Conservation (phyloP, 345 rosid species). For the Boechera stricta region DNA sequence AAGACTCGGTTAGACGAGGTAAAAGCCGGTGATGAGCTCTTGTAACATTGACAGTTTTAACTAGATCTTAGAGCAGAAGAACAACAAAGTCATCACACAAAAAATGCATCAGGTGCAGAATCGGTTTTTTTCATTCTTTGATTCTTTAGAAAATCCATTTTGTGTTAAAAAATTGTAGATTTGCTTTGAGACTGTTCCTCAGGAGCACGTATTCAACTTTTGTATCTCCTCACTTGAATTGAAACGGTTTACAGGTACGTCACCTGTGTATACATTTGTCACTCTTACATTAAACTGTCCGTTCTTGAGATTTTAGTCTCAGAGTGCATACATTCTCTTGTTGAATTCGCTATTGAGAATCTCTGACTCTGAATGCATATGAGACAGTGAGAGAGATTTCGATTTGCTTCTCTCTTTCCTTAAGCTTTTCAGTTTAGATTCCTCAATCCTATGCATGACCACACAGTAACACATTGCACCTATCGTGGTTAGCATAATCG, state of each 20-base stretch:
- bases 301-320: slow-evolving; percentile 23
- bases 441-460: slow-evolving; percentile 75
- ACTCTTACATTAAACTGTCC: slow-evolving; percentile 24
- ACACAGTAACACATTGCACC: slow-evolving; percentile 93
- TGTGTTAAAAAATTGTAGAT: slow-evolving; percentile 34
- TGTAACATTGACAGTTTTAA: slow-evolving; percentile 31
- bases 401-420: slow-evolving; percentile 74
- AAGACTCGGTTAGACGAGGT: slow-evolving; percentile 38
- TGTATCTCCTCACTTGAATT: slow-evolving; percentile 22
- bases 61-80: slow-evolving; percentile 42
- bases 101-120: slow-evolving; percentile 36
- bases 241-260: slow-evolving; percentile 18
- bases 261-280: slow-evolving; percentile 25
- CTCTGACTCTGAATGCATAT: slow-evolving; percentile 65
- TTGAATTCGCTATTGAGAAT: slow-evolving; percentile 61
- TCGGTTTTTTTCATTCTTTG: slow-evolving; percentile 34
- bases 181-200: slow-evolving; percentile 26
- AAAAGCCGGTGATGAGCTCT: slow-evolving; percentile 37
- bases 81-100: slow-evolving; percentile 23
- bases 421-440: slow-evolving; percentile 65
- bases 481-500: slow-evolving; percentile 87
- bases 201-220: slow-evolving; percentile 20
- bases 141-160: slow-evolving; percentile 32
- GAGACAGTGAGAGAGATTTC: slow-evolving; percentile 70
- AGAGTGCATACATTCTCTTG: slow-evolving; percentile 59